A percentile compares a stretch with the other conserved stretches of the same genome.
phyloP scores from a whole-genome alignment of 768 basidiomycete species.

The Saitozyma podzolica region DNA sequence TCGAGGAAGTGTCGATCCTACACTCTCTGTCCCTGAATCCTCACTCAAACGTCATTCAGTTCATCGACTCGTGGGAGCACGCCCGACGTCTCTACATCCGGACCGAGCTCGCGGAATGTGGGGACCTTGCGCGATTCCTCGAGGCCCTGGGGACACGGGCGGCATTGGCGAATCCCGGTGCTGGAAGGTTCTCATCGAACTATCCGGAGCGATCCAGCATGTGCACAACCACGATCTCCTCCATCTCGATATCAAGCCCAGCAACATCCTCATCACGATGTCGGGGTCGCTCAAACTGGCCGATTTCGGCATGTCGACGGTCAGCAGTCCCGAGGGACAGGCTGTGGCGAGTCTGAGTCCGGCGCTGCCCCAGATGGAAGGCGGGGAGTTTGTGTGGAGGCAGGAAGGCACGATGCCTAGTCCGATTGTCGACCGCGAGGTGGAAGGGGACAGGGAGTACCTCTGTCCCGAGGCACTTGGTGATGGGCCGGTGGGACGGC shows the following conservation, averaged over 20 bases:
- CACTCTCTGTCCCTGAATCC: slow-evolving; percentile 63
- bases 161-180: slow-evolving; percentile 89
- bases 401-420: slow-evolving; percentile 14
- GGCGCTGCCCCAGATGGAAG: slow-evolving; percentile 31
- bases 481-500: slow-evolving; percentile 76
- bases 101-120: slow-evolving; percentile 84
- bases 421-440: slow-evolving; percentile 49
- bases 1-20: slow-evolving; percentile 92
- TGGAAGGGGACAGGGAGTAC: slow-evolving; percentile 97
- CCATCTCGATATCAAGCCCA: slow-evolving; percentile 95
- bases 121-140: slow-evolving; percentile 86
- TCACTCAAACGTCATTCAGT: slow-evolving; percentile 73
- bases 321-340: slow-evolving; percentile 68
- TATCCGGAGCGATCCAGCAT: slow-evolving; percentile 77
- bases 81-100: slow-evolving; percentile 82
- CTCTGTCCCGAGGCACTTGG: slow-evolving; percentile 92
- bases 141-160: slow-evolving; percentile 79
- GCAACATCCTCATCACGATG: slow-evolving; percentile 87
- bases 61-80: slow-evolving; percentile 96
- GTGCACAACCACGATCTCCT: slow-evolving; percentile 86
- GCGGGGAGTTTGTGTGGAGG: slow-evolving; percentile 37
- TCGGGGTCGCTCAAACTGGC: slow-evolving; percentile 92
- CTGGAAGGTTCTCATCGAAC: slow-evolving; percentile 92
- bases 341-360: slow-evolving; percentile 28
- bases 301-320: slow-evolving; percentile 97